These are phyloP conservation scores for Aspergillus puulaauensis DNA, from an alignment of 2,329 filamentous ascomycete genomes.

Conservation along the genomic window DNA sequence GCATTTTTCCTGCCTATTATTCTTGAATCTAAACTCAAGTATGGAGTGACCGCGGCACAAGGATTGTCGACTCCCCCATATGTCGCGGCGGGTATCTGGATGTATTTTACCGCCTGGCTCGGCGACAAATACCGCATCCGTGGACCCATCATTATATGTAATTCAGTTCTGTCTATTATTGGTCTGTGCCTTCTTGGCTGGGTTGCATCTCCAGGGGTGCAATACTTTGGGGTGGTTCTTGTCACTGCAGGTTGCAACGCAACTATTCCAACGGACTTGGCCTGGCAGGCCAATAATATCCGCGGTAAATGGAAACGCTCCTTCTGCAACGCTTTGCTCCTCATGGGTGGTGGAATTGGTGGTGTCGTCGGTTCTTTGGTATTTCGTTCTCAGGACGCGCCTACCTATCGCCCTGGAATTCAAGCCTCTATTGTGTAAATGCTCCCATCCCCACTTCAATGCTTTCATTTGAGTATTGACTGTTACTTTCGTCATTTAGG, in stretches of 20 bases:
- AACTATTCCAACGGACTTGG: constrained; percentile 72
- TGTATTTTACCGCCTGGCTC: constrained; percentile 59
- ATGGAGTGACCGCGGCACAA: constrained; percentile 62
- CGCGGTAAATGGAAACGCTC: constrained; percentile 85
- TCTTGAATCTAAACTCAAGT: constrained; percentile 61
- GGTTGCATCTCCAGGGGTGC: constrained; percentile 53
- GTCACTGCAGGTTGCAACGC: constrained; percentile 72
- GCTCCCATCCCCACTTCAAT: neutral
- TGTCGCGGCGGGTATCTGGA: constrained; percentile 62
- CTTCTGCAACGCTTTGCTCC: constrained; percentile 71
- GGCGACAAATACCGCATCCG: constrained; percentile 68
- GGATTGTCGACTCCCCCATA: constrained; percentile 72
- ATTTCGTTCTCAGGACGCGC: constrained; percentile 54
- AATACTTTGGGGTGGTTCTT: constrained; percentile 75
- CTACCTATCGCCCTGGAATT: constrained; percentile 30
- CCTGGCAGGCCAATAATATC: constrained; percentile 85
- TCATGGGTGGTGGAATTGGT: constrained; percentile 73
- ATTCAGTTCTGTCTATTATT: constrained; percentile 65
- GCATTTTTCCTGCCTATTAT: constrained; percentile 79
- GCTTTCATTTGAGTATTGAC: too few species aligned
- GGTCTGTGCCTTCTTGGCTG: constrained; percentile 74
- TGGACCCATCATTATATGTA: constrained; percentile 65
- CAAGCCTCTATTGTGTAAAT: constrained; percentile 27
- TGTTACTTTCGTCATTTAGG: neutral
- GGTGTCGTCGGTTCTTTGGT: constrained; percentile 74